Percentiles rank a stretch among this genome's conserved stretches.
Conservation (phyloP, 495 filamentous ascomycete species). For the Lasiosphaeria hispida region DNA sequence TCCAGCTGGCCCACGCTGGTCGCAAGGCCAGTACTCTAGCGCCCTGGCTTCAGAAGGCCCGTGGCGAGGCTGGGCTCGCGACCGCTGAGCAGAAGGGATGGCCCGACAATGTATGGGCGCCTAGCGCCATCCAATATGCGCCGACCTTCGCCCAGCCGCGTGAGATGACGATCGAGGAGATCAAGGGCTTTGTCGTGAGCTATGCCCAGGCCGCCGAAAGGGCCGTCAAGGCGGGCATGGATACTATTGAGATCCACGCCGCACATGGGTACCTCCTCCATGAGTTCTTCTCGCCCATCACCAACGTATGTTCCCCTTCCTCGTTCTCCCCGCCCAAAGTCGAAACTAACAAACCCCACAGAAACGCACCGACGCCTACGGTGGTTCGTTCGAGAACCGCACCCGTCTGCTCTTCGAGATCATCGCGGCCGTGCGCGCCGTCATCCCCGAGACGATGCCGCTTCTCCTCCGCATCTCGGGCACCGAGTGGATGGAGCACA, state of each 20-base stretch:
- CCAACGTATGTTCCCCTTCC: slow-evolving; percentile 39
- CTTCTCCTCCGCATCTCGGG: slow-evolving; percentile 62
- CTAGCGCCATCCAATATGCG: slow-evolving; percentile 42
- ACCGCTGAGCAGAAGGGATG: slow-evolving; percentile 58
- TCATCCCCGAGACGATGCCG: slow-evolving; percentile 55
- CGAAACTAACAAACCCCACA: neutral
- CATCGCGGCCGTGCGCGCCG: slow-evolving; percentile 41
- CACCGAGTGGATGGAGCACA: slow-evolving; percentile 61
- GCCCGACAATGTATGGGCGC: slow-evolving; percentile 62
- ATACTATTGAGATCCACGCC: slow-evolving; percentile 56
- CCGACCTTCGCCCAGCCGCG: slow-evolving; percentile 39
- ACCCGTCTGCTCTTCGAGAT: slow-evolving; percentile 57
- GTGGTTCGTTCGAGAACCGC: slow-evolving; percentile 64
- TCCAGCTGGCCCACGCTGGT: slow-evolving; percentile 76
- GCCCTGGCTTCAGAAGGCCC: slow-evolving; percentile 52
- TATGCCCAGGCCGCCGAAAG: slow-evolving; percentile 50
- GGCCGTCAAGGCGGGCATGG: slow-evolving; percentile 52
- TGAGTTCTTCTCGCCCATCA: slow-evolving; percentile 44
- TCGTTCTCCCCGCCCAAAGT: neutral
- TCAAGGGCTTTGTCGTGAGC: slow-evolving; percentile 43
- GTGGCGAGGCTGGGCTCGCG: slow-evolving; percentile 31
- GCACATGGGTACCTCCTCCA: slow-evolving; percentile 61
- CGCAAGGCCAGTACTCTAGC: slow-evolving; percentile 69
- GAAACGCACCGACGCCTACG: slow-evolving; percentile 61
- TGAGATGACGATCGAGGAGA: slow-evolving; percentile 51